Evolutionary conservation across 805 yeast species (phyloP).

Genomic region (Myxozyma melibiosi): DNA sequence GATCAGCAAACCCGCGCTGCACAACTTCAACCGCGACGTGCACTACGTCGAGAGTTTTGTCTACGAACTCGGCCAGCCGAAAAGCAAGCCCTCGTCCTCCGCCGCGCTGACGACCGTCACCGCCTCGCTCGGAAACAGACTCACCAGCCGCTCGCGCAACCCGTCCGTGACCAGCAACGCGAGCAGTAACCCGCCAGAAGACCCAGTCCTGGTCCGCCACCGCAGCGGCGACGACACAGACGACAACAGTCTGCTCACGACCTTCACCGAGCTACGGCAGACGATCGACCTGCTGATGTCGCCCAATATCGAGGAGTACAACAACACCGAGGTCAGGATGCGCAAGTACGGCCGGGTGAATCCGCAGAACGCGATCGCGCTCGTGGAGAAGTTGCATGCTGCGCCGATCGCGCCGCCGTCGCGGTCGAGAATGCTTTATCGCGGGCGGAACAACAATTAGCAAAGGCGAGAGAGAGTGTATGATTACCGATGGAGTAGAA

Average conservation of each 20-base stretch:
- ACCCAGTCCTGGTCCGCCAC: not conserved
- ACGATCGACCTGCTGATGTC: conserved; percentile 66
- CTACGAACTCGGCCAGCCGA: conserved; percentile 36
- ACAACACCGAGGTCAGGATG: conserved; percentile 55
- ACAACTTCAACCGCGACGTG: conserved; percentile 79
- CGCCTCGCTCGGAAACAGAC: too few species aligned
- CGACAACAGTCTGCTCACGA: conserved; percentile 55
- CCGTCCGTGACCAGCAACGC: not conserved
- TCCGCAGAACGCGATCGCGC: conserved; percentile 66
- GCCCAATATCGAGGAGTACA: conserved; percentile 66
- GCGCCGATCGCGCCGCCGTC: conserved; percentile 13
- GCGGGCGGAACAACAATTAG: not conserved
- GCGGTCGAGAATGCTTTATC: conserved; percentile 6
- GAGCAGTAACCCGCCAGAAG: conserved; percentile 10
- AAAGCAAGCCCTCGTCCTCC: not conserved
- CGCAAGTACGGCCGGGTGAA: conserved; percentile 73
- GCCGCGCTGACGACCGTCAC: not conserved
- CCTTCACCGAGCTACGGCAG: conserved; percentile 79
- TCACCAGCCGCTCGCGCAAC: not conserved
- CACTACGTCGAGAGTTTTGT: conserved; percentile 64
- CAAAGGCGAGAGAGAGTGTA: not conserved
- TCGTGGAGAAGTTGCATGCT: conserved; percentile 53
- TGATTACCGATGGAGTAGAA: too few species aligned
- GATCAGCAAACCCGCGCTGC: conserved; percentile 62
- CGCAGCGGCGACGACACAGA: conserved; percentile 25